Conservation (phyloP, 257 asterid species). For the Ajuga chamaepitys region DNA sequence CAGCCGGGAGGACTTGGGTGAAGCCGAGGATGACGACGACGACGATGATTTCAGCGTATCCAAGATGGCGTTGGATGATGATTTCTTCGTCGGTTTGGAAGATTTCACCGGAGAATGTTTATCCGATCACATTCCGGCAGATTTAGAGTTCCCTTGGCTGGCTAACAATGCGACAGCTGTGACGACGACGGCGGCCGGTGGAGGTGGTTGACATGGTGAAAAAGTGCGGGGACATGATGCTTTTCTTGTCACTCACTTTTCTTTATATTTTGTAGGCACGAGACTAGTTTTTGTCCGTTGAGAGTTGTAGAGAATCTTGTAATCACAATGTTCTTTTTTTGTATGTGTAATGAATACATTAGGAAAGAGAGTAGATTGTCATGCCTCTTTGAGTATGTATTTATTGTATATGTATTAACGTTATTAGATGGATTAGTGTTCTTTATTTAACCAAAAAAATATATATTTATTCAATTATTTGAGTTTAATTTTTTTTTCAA, state of each 20-base stretch:
- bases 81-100: slow-evolving; percentile 44
- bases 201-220: slow-evolving; percentile 33
- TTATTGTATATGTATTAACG: neutral
- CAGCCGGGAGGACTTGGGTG: slow-evolving; percentile 30
- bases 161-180: slow-evolving; percentile 18
- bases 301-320: slow-evolving; percentile 47
- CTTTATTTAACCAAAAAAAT: no score
- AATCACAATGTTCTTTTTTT: slow-evolving; percentile 21
- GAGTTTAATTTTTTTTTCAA: neutral
- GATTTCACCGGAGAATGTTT: slow-evolving; percentile 24
- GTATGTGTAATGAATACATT: slow-evolving; percentile 21
- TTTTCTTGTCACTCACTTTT: slow-evolving; percentile 60
- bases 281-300: slow-evolving; percentile 33
- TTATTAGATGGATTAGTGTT: neutral
- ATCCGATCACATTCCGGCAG: slow-evolving; percentile 23
- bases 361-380: slow-evolving; percentile 15
- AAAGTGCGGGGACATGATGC: slow-evolving; percentile 25
- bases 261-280: slow-evolving; percentile 22
- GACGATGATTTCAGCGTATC: slow-evolving; percentile 7
- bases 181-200: slow-evolving; percentile 33
- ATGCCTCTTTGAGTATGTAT: neutral
- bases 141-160: slow-evolving; percentile 40
- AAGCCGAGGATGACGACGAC: slow-evolving; percentile 13
- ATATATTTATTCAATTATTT: no score
- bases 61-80: slow-evolving; percentile 21